Conservation (phyloP, 768 basidiomycete species). For the Naganishia vishniacii region DNA sequence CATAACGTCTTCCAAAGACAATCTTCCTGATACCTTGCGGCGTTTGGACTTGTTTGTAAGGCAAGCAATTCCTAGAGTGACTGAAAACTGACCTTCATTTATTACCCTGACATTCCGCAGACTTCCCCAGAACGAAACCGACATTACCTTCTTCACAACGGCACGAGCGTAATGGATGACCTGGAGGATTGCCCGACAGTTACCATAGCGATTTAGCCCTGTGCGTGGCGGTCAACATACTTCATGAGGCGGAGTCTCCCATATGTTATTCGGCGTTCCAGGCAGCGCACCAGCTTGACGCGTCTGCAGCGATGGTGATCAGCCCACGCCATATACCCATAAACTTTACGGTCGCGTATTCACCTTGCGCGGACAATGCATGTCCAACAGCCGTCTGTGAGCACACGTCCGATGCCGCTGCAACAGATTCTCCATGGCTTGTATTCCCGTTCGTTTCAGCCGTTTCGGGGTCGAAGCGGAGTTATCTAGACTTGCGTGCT, state of each 20-base stretch:
- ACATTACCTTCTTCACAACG: constrained; percentile 63
- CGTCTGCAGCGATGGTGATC: background rate
- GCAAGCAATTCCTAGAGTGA: too few species aligned
- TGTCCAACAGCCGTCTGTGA: constrained; percentile 61
- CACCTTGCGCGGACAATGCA: constrained; percentile 71
- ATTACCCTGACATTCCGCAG: constrained; percentile 60
- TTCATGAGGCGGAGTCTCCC: constrained; percentile 7
- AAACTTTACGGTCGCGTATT: too few species aligned
- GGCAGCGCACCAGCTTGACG: background rate
- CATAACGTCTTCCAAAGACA: constrained; percentile 70
- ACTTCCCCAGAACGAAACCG: constrained; percentile 75
- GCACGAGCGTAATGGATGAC: constrained; percentile 54
- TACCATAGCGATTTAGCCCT: background rate
- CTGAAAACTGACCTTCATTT: constrained; percentile 54
- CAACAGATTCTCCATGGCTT: constrained; percentile 59
- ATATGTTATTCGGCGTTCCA: background rate
- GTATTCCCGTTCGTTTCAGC: constrained; percentile 45
- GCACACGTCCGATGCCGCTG: constrained; percentile 65
- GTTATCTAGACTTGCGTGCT: background rate
- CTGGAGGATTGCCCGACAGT: constrained; percentile 42
- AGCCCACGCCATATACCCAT: too few species aligned
- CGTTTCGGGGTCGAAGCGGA: constrained; percentile 16
- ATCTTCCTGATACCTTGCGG: constrained; percentile 43
- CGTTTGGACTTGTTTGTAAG: background rate
- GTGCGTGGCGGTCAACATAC: background rate